Conservation (phyloP, 176 grass and related monocot species). For the Otatea glauca region DNA sequence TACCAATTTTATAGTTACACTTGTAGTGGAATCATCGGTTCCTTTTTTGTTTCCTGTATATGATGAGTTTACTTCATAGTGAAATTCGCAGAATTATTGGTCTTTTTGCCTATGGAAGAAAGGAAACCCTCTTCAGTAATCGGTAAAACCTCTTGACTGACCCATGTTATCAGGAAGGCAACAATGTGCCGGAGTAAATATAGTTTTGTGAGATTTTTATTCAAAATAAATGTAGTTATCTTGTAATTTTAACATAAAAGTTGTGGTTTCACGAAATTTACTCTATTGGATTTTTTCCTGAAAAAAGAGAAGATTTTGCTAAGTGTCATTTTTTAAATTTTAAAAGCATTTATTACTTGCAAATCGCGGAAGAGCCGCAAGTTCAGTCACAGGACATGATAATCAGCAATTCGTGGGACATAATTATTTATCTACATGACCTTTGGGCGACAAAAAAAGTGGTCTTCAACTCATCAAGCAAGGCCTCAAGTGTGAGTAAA, state of each 20-base stretch:
- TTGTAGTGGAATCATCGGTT: background rate
- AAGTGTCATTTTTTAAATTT: background rate
- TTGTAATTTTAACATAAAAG: background rate
- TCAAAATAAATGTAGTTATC: background rate
- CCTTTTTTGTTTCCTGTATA: background rate
- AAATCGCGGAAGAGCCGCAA: background rate
- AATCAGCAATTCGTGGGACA: too few relatives aligned
- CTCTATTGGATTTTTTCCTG: background rate
- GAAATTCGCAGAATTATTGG: background rate
- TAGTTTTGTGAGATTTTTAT: background rate
- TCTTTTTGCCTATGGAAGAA: background rate
- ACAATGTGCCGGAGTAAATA: background rate
- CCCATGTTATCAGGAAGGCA: background rate
- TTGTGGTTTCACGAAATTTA: background rate
- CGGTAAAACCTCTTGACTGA: background rate
- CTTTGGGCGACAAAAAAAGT: background rate
- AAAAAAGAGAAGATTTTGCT: background rate
- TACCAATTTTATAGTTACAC: slow-evolving; percentile 13
- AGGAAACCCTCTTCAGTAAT: background rate
- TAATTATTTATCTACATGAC: background rate
- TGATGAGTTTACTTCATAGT: background rate
- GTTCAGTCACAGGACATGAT: background rate
- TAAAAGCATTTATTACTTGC: slow-evolving; percentile 3
- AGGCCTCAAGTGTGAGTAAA: background rate
- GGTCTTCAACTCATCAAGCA: background rate